Evolutionary conservation across 768 basidiomycete species (phyloP).

Genomic region (Tulasnella sp.): DNA sequence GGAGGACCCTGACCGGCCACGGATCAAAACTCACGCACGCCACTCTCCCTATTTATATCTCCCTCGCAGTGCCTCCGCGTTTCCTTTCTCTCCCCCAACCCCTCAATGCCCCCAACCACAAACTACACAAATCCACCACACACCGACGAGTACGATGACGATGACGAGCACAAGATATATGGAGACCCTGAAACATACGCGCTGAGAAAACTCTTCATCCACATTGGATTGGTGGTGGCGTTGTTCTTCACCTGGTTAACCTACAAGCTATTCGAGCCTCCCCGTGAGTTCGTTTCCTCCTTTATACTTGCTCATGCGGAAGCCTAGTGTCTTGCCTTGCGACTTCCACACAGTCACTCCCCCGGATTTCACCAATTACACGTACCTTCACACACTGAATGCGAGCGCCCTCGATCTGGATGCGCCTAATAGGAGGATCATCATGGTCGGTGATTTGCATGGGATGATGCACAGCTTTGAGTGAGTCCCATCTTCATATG

Average conservation of each 20-base stretch:
- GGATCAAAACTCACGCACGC: too few relatives aligned
- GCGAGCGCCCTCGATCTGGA: slow-evolving; percentile 20
- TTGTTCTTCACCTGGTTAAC: not conserved
- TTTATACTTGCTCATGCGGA: not conserved
- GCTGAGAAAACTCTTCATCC: not conserved
- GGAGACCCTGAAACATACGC: not conserved
- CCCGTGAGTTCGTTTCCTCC: not conserved
- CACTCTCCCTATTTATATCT: too few relatives aligned
- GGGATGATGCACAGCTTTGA: slow-evolving; percentile 61
- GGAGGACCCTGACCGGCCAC: too few relatives aligned
- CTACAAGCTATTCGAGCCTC: not conserved
- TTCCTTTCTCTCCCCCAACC: too few relatives aligned
- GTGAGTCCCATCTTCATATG: slow-evolving; percentile 29
- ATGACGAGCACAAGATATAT: not conserved
- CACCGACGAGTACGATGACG: not conserved
- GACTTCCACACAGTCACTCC: not conserved
- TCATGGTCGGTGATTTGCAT: slow-evolving; percentile 84
- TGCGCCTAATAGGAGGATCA: slow-evolving; percentile 36
- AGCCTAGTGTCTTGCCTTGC: not conserved
- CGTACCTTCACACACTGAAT: slow-evolving; percentile 25
- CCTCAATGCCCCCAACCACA: not conserved
- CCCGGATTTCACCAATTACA: slow-evolving; percentile 28
- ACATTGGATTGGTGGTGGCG: not conserved
- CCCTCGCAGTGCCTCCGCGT: too few relatives aligned
- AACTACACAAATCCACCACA: not conserved